Conservation (phyloP, 1,284 basidiomycete species). For the Tylopilus sp. region DNA sequence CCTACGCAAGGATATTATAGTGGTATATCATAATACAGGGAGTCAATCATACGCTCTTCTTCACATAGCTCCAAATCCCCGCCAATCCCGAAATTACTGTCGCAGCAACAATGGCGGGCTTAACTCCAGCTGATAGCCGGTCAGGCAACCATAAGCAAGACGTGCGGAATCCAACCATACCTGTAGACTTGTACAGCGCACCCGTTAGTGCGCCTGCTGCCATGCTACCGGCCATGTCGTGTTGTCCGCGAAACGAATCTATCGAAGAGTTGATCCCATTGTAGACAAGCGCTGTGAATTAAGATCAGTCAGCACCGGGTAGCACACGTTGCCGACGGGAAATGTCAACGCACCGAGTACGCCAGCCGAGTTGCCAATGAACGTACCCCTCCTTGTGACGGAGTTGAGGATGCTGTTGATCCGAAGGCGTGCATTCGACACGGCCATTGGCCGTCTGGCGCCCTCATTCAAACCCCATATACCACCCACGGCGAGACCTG, state of each 20-base stretch:
- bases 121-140: conserved; percentile 73
- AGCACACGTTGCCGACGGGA: conserved; percentile 31
- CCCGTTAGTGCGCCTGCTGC: conserved; percentile 90
- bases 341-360: conserved; percentile 76
- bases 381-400: conserved; percentile 93
- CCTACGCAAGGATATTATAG: conserved; percentile 46
- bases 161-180: conserved; percentile 49
- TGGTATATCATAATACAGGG: conserved; percentile 47
- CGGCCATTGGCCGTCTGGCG: conserved; percentile 78
- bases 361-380: conserved; percentile 98
- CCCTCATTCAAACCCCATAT: conserved; percentile 97
- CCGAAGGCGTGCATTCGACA: conserved; percentile 80
- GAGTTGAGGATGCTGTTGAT: conserved; percentile 97
- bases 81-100: conserved; percentile 85
- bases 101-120: conserved; percentile 84
- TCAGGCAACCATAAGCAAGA: conserved; percentile 35
- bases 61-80: conserved; percentile 89
- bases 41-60: conserved; percentile 64
- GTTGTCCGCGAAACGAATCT: conserved; percentile 84
- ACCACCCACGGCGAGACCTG: conserved; percentile 92
- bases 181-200: conserved; percentile 90
- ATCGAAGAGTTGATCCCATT: conserved; percentile 95
- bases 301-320: conserved; percentile 26
- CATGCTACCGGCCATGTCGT: conserved; percentile 91
- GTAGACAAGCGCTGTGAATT: conserved; percentile 81